Base-by-base conservation (phyloP, 2,329 filamentous ascomycete genomes). In the Hypoxylon sp. region DNA sequence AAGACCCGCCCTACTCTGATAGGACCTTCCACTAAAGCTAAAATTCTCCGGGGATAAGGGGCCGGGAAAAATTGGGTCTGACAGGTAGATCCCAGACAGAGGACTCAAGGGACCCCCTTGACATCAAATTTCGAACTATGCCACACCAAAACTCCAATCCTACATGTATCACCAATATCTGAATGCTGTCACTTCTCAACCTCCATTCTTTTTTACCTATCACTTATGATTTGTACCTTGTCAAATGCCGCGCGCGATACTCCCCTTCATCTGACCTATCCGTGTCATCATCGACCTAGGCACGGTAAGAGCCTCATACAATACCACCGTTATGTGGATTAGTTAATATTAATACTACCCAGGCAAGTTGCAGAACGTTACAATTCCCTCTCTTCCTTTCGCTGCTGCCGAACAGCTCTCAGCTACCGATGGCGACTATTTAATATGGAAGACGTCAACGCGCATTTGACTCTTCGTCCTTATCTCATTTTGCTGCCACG, bases 91-190 rank as follows among this genome's bases (percentile, higher is more conserved):
- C 50, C 44, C 40, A 33, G 40, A 56, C 61, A 57, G 32, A 11
- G 16, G 36, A 40, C 36, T 50, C 42, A 52, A 65, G 56, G n/a
- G n/a, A 55, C 24, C 38, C 61, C 61, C 65, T 64, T 68, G 63
- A 65, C 48, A 28, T 55, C 26, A 51, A 36, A 51, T 30, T 28
- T 61, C 14, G 7, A 55, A 52, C 60, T 64, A 61, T 68, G 28
- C 66, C 66, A 68, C 65, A 65, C 62, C 65, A 65, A n/a, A 44
- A 20, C 16, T 20, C 20, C 7, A 20, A 40, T 45, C 22, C 28
- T 45, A 40, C n/a, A n/a, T n/a, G n/a, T n/a, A n/a, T n/a, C n/a
- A n/a, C n/a, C n/a, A n/a, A n/a, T n/a, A n/a, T n/a, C n/a, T n/a
- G n/a, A n/a, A n/a, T n/a, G n/a, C n/a, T n/a, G 28, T 9, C 30